Evolutionary conservation across 106 monocot genomes (phyloP), one percentile per base, ranked within the genome.

Genomic region (Platanthera zijinensis): DNA sequence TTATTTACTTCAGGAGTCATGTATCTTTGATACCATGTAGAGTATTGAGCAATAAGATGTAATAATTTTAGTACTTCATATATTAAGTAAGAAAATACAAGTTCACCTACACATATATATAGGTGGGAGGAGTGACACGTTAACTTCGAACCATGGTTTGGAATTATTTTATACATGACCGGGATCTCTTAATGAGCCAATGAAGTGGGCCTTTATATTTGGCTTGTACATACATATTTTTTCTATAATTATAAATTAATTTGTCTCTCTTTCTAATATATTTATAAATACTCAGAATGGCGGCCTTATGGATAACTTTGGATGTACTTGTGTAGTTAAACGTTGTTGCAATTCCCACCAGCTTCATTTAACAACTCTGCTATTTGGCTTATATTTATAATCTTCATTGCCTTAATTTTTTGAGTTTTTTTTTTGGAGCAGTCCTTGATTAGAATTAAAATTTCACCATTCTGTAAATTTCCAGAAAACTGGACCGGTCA

Each of bases 401-500:
- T 32, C 7, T 12, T 32, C 66, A 39, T 30, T 9, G 12, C 8
- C 71, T 21, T 5, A 45, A n/a, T 50, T 52, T 25, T 73, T 25
- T 30, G 18, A 51, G 22, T 25, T 11, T 73, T 2, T 70, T 48
- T 48, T 14, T 70, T 10, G 48, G 48, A 47, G 25, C 48, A 46
- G 48, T 30, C 22, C 67, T 67, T 45, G 18, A 61, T 66, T 66
- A 5, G 32, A 1, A 66, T 11, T 10, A 32, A 10, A 32, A 66
- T 66, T 66, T 66, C 32, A 10, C 11, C 15, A 19, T 74, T 10
- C 47, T 17, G 54, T 48, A 50, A 48, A 68, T 80, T 72, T 71
- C 10, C 83, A 95, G 95, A 95, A 92, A 95, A 72, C 75, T 72
- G 95, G 84, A 30, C 62, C 74, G 14, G 78, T 92, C 50, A 83